phyloP scores from a whole-genome alignment of 2,329 filamentous ascomycete genomes.

The Fusarium tuaranense region DNA sequence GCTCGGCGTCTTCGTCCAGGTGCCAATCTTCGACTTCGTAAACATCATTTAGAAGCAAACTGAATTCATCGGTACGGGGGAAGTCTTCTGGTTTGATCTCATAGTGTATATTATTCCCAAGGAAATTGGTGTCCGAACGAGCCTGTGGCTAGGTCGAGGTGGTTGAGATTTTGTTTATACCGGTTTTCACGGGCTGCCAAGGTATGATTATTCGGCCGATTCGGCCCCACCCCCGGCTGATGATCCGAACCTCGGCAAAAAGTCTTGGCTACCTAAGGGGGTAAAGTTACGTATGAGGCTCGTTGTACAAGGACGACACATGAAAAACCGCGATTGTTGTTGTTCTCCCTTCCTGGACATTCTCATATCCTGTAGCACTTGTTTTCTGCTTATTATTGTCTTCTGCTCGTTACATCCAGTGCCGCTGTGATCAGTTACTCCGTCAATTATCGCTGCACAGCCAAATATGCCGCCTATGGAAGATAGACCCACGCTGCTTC shows the following conservation, averaged over 20 bases:
- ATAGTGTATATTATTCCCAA: too few relatives aligned
- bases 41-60: too few relatives aligned
- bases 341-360: constrained; percentile 8
- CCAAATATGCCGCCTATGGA: constrained; percentile 38
- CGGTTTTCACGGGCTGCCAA: constrained; percentile 17
- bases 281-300: constrained; percentile 26
- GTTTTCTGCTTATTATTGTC: background rate
- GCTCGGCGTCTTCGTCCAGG: too few relatives aligned
- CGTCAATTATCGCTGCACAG: background rate
- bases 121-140: too few relatives aligned
- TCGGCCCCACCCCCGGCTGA: constrained; percentile 31
- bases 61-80: too few relatives aligned
- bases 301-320: constrained; percentile 16
- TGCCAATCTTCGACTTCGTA: too few relatives aligned
- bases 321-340: constrained; percentile 26
- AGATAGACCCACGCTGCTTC: constrained; percentile 61
- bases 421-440: background rate
- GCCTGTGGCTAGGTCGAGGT: too few relatives aligned
- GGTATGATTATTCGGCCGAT: constrained; percentile 17
- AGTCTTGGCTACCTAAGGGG: constrained; percentile 16
- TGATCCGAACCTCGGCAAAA: constrained; percentile 40
- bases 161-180: too few relatives aligned
- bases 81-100: too few relatives aligned
- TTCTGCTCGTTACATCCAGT: background rate
- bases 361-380: background rate